These are phyloP conservation scores for Talaromyces wortmannii DNA, from an alignment of 495 filamentous ascomycete species.

Conservation along the genomic window DNA sequence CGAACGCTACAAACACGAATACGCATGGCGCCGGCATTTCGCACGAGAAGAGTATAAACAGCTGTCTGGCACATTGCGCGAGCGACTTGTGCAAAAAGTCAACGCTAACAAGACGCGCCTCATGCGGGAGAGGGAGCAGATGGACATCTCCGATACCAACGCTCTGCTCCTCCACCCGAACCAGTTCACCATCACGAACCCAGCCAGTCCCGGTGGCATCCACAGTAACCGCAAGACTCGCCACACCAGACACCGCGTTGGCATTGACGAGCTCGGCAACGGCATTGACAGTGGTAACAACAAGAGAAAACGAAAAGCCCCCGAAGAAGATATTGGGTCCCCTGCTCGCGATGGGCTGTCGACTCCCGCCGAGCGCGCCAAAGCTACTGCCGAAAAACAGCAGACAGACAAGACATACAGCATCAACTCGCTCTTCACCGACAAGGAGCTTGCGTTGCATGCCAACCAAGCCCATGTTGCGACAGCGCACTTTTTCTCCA, in stretches of 20 bases:
- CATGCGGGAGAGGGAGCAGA: conserved; percentile 77
- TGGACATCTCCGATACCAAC: conserved; percentile 84
- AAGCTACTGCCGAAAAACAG: conserved; percentile 30
- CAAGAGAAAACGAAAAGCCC: conserved; percentile 73
- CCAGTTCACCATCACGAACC: conserved; percentile 81
- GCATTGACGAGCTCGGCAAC: conserved; percentile 67
- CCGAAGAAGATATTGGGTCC: conserved; percentile 66
- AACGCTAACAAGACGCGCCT: conserved; percentile 68
- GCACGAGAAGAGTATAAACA: conserved; percentile 76
- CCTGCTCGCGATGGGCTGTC: conserved; percentile 52
- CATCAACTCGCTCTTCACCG: conserved; percentile 86
- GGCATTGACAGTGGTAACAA: conserved; percentile 50
- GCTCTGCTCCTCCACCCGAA: conserved; percentile 86
- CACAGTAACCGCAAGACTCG: conserved; percentile 79
- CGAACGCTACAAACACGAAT: conserved; percentile 33
- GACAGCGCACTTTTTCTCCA: conserved; percentile 47
- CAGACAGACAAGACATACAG: conserved; percentile 54
- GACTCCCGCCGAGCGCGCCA: conserved; percentile 40
- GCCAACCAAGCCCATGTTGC: conserved; percentile 66
- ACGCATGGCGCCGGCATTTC: conserved; percentile 52
- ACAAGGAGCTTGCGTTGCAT: conserved; percentile 78
- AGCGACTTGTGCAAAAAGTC: conserved; percentile 74
- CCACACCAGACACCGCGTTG: conserved; percentile 72
- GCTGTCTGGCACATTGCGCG: conserved; percentile 70
- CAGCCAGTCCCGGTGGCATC: conserved; percentile 70